phyloP scores from a whole-genome alignment of 257 asterid species.

The Nicotiana benthamiana region DNA sequence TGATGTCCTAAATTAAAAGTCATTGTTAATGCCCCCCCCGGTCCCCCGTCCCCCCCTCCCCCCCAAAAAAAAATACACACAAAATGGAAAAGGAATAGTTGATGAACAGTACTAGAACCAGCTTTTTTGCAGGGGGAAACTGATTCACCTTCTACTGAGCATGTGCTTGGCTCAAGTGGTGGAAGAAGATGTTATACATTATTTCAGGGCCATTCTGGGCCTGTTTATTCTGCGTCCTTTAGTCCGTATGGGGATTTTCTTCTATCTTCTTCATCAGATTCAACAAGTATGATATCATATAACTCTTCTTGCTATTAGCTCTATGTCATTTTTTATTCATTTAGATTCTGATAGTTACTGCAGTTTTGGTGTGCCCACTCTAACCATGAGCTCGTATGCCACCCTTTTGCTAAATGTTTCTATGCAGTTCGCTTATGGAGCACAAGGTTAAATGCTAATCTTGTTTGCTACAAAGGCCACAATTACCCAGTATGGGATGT shows the following conservation, averaged over 20 bases:
- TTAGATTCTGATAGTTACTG: background rate
- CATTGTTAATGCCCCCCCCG: background rate
- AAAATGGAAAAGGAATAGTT: background rate
- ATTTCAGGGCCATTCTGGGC: slow-evolving; percentile 92
- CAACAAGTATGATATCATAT: slow-evolving; percentile 51
- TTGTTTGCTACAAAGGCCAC: slow-evolving; percentile 98
- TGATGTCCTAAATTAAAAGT: background rate
- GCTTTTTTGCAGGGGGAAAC: slow-evolving; percentile 64
- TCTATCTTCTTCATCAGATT: slow-evolving; percentile 92
- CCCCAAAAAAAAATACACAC: background rate
- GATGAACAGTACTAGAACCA: slow-evolving; percentile 38
- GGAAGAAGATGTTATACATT: slow-evolving; percentile 65
- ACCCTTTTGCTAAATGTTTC: background rate
- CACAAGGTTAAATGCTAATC: slow-evolving; percentile 80
- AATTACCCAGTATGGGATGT: slow-evolving; percentile 99
- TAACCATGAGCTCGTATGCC: background rate
- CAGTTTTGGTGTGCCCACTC: slow-evolving; percentile 1
- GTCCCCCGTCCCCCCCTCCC: background rate
- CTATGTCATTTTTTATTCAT: background rate
- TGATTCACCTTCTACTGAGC: slow-evolving; percentile 43
- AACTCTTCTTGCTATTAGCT: slow-evolving; percentile 11
- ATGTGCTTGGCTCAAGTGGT: slow-evolving; percentile 33
- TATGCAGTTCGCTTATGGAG: slow-evolving; percentile 89
- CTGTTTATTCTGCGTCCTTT: slow-evolving; percentile 81
- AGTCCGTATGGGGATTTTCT: slow-evolving; percentile 90